Base-by-base conservation (phyloP, 768 basidiomycete species). In the Leccinum subtestaceum region DNA sequence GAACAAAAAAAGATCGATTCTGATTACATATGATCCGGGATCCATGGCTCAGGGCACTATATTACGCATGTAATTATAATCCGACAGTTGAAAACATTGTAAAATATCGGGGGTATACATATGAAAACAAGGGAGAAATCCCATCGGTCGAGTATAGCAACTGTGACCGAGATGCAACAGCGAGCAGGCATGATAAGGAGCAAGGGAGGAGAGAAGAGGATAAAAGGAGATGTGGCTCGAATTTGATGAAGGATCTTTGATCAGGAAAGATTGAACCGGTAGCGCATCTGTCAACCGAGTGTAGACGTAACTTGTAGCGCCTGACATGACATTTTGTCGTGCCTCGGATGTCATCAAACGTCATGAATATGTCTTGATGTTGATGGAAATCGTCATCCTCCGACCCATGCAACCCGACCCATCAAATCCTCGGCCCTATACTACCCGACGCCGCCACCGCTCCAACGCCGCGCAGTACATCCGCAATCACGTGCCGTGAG, bases 391-490 rank as follows among this genome's bases (percentile, higher is more conserved):
- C 43, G 43, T 45, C 43, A 19, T 12, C n/a, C 11, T 19, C n/a
- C 19, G 43, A 19, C 19, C n/a, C 19, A 43, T 43, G n/a, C 40
- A 9, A 9, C 40, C 40, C 40, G 19, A 2, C 19, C n/a, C 10
- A 11, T 45, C 43, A 45, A 5, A 45, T 19, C 43, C 43, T 4
- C 11, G 52, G n/a, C 0, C 27, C 55, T 1, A 62, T 45, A 2
- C 58, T 53, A 2, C 57, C 23, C 5, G 60, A 23, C 25, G 60
- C 60, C 15, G 60, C 60, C 15, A 79, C 76, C 31, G 74, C 73
- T 34, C 74, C 73, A 3, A 82, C 80, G 1, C 81, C 78, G 52
- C 76, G 80, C 31, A 82, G 59, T 27, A 79, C 72, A 56, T 80
- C 78, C 2, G 70, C 71, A 21, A 72, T 55, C 17, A 73, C 45